A percentile compares a stretch with the other conserved stretches of the same genome.
Evolutionary conservation across 2,329 filamentous ascomycete genomes (phyloP).

Genomic region (Zymoseptoria brevis): DNA sequence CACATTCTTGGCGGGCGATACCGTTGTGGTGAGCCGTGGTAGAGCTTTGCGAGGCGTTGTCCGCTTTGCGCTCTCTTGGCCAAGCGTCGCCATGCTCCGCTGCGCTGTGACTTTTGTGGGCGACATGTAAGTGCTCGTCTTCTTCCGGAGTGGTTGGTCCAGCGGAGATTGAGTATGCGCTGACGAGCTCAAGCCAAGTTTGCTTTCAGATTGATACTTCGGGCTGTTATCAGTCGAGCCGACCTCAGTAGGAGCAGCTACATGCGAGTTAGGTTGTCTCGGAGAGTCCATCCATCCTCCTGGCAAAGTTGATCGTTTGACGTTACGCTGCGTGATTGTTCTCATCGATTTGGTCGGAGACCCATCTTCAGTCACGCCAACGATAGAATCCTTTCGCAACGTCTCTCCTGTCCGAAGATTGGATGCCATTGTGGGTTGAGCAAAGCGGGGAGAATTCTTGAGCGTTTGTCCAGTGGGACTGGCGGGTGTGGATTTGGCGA

Average conservation of each 20-base stretch:
- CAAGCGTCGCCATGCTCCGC: slow-evolving; percentile 21
- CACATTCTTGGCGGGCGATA: slow-evolving; percentile 6
- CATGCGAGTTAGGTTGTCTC: neutral
- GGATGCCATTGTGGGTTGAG: slow-evolving; percentile 25
- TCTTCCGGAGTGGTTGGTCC: slow-evolving; percentile 17
- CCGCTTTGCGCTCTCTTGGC: slow-evolving; percentile 8
- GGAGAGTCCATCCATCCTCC: slow-evolving; percentile 18
- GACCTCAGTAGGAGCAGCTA: neutral
- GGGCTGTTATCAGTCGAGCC: neutral
- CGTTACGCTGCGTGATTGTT: slow-evolving; percentile 15
- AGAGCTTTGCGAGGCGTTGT: slow-evolving; percentile 1
- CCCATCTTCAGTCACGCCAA: neutral
- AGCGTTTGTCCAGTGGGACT: neutral
- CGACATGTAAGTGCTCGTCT: slow-evolving; percentile 25
- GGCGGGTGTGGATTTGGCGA: neutral
- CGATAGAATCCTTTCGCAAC: slow-evolving; percentile 15
- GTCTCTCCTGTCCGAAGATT: slow-evolving; percentile 19
- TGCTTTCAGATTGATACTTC: neutral
- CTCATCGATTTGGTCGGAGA: slow-evolving; percentile 17
- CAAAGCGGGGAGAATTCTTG: slow-evolving; percentile 20
- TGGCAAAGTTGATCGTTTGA: slow-evolving; percentile 22
- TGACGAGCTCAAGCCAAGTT: neutral
- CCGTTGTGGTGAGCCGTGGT: slow-evolving; percentile 7
- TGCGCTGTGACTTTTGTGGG: slow-evolving; percentile 25
- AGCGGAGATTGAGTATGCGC: neutral